A percentile compares a stretch with the other conserved stretches of the same genome.
These are phyloP conservation scores for Ceratocystis cubensis DNA, from an alignment of 2,329 filamentous ascomycete species.

Conservation along the genomic window DNA sequence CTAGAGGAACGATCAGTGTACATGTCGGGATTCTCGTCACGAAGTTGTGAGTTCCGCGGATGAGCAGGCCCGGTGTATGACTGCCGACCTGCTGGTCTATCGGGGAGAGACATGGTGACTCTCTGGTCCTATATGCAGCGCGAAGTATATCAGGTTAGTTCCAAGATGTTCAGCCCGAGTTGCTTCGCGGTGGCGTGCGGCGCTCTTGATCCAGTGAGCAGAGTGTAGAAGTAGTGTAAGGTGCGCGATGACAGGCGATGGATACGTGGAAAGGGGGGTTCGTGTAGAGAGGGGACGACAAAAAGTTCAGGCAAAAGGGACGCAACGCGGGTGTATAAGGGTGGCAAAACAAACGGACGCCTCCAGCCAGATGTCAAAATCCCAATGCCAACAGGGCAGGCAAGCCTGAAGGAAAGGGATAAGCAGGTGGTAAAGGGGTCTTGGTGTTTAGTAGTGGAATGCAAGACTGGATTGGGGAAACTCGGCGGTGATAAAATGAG, in stretches of 20 bases:
- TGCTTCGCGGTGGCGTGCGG: background rate
- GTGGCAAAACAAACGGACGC: background rate
- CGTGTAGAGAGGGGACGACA: background rate
- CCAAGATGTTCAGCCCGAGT: background rate
- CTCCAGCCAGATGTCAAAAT: background rate
- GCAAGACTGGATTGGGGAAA: background rate
- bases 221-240: background rate
- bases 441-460: constrained; percentile 1
- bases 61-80: constrained; percentile 52
- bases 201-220: background rate
- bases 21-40: constrained; percentile 53
- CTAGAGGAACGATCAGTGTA: constrained; percentile 49
- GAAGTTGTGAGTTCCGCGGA: constrained; percentile 55
- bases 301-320: background rate
- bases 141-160: constrained; percentile 1
- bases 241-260: background rate
- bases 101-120: constrained; percentile 46
- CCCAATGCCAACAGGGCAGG: background rate
- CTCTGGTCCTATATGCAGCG: constrained; percentile 13
- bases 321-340: background rate
- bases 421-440: background rate
- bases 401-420: background rate
- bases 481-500: background rate
- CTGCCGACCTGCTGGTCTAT: constrained; percentile 52
- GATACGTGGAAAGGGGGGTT: background rate